Conservation (phyloP, 2,329 filamentous ascomycete species). For the Stachybotrys elegans region DNA sequence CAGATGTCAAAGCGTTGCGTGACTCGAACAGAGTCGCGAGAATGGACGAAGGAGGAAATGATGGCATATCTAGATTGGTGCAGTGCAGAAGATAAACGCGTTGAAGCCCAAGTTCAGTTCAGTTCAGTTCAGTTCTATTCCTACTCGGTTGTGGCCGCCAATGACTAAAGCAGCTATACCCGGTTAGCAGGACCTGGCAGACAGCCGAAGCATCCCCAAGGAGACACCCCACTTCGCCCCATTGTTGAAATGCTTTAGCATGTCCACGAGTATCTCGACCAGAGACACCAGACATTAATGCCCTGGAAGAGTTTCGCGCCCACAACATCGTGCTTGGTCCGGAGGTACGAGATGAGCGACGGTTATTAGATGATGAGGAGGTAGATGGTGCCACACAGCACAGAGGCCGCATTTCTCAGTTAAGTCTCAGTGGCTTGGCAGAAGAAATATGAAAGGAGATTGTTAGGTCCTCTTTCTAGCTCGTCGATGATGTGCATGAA, state of each 20-base stretch:
- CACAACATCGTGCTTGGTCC: constrained; percentile 23
- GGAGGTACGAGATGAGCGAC: constrained; percentile 26
- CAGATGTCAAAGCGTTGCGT: too few species aligned
- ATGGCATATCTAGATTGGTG: too few species aligned
- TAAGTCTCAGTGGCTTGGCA: constrained; percentile 32
- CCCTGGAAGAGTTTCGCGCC: constrained; percentile 33
- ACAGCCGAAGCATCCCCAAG: not conserved
- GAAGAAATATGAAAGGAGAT: constrained; percentile 28
- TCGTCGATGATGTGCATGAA: constrained; percentile 22
- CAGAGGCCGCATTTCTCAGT: constrained; percentile 31
- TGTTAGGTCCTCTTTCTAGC: not conserved
- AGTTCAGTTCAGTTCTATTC: not conserved
- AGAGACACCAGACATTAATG: constrained; percentile 30
- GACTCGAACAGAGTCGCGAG: too few species aligned
- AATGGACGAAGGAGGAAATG: too few species aligned
- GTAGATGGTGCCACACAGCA: constrained; percentile 38
- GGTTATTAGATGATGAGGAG: constrained; percentile 27
- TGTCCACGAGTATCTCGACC: constrained; percentile 28
- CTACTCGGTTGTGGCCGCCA: not conserved
- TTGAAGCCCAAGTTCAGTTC: not conserved
- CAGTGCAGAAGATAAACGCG: too few species aligned
- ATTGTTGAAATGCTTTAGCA: constrained; percentile 17
- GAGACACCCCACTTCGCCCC: not conserved
- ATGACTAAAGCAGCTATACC: not conserved
- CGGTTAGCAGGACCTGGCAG: not conserved